Evolutionary conservation across 2,329 filamentous ascomycete species (phyloP).

Genomic region (Plenodomus tracheiphilus): DNA sequence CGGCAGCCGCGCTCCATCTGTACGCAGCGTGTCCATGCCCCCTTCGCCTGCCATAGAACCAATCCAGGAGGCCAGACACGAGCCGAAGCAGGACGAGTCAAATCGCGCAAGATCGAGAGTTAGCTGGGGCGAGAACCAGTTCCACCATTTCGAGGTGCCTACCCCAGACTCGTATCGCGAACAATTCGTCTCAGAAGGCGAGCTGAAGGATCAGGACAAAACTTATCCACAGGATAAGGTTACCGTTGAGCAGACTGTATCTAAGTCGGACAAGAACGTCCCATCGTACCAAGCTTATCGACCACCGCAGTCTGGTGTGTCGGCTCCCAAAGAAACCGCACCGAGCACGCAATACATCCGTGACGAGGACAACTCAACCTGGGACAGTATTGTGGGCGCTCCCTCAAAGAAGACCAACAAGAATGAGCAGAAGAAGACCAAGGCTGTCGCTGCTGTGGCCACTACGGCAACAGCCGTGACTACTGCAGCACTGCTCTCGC

Average conservation of each 20-base stretch:
- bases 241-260: conserved; percentile 44
- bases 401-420: conserved; percentile 36
- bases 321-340: conserved; percentile 25
- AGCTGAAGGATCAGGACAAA: conserved; percentile 26
- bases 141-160: conserved; percentile 51
- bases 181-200: conserved; percentile 38
- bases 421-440: conserved; percentile 37
- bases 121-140: conserved; percentile 54
- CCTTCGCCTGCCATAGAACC: conserved; percentile 41
- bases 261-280: conserved; percentile 32
- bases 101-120: conserved; percentile 42
- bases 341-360: conserved; percentile 36
- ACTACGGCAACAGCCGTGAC: conserved; percentile 20
- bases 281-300: conserved; percentile 37
- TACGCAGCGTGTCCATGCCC: conserved; percentile 40
- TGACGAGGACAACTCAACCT: conserved; percentile 27
- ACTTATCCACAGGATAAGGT: conserved; percentile 42
- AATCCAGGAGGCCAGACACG: conserved; percentile 21
- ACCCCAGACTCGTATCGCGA: conserved; percentile 50
- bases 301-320: conserved; percentile 21
- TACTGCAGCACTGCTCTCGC: conserved; percentile 23
- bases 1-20: conserved; percentile 49
- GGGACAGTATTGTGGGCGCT: conserved; percentile 24
- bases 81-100: conserved; percentile 26
- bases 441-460: conserved; percentile 23